Base-by-base conservation (phyloP, 2,329 filamentous ascomycete species). In the Acephala macrosclerotiorum region DNA sequence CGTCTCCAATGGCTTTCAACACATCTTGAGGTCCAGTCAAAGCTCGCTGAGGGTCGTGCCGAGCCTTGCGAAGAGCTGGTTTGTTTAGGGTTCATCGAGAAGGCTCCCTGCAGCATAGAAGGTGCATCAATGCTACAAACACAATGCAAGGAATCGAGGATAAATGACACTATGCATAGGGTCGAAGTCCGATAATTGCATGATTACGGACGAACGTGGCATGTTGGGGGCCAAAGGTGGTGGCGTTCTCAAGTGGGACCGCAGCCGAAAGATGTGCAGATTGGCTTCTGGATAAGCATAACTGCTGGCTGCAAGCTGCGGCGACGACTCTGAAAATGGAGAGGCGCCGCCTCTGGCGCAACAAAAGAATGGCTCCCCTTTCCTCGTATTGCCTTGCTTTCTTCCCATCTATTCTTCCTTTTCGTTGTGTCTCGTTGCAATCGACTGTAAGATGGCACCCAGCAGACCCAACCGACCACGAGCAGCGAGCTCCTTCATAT, bases 241-340 rank as follows among this genome's bases (percentile, higher is more conserved):
- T 2, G 45, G 45, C 45, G 20, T 49, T 14, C 45, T 14, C 45
- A 49, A 49, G 7, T 9, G 45, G 45, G 45, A 49, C 9, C 8
- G 11, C 42, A 49, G 45, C 45, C 25, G 45, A 49, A n/a, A 22
- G 45, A 49, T 49, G 45, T 49, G 45, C 45, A 49, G 45, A 49
- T 49, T 49, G n/a, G 45, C 45, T 49, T 49, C 45, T 22, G 11
- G 45, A 49, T 49, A 49, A 49, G 45, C 45, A 20, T 2, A 22
- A 22, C 20, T n/a, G 45, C 45, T 20, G 45, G 18, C 45, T n/a
- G 45, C 45, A 49, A 25, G 6, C 45, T 49, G n/a, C 45, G 25
- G 45, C 45, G 45, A 49, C n/a, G 45, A 33, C 29, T 49, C 45
- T 11, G 20, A 25, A 12, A 18, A 3, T 2, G 45, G 20, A 12